phyloP scores from a whole-genome alignment of 306 rosid genomes.

The Vigna radiata region DNA sequence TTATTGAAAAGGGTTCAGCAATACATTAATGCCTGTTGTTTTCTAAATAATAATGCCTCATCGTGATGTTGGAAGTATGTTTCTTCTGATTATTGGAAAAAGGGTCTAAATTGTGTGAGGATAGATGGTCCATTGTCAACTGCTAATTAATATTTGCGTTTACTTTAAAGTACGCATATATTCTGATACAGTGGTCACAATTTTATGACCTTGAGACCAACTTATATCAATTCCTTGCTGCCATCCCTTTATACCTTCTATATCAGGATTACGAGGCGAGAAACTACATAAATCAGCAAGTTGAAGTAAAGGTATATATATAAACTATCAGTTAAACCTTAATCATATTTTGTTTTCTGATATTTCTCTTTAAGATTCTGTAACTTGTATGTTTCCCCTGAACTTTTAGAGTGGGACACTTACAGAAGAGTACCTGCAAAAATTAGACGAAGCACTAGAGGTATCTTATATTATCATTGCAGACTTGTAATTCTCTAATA shows the following conservation, averaged over 20 bases:
- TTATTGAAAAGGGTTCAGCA: slow-evolving; percentile 22
- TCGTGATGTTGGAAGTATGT: slow-evolving; percentile 11
- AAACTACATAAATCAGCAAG: slow-evolving; percentile 77
- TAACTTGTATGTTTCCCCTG: background rate
- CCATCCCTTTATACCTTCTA: slow-evolving; percentile 16
- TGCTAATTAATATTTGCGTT: slow-evolving; percentile 29
- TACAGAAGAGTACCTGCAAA: slow-evolving; percentile 73
- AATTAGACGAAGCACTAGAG: slow-evolving; percentile 85
- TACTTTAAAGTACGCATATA: slow-evolving; percentile 14
- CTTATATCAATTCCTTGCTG: slow-evolving; percentile 16
- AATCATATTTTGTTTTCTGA: slow-evolving; percentile 38
- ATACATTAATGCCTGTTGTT: background rate
- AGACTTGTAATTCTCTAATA: slow-evolving; percentile 1
- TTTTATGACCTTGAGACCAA: slow-evolving; percentile 17
- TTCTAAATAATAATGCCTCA: slow-evolving; percentile 5
- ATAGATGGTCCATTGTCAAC: slow-evolving; percentile 26
- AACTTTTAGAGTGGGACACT: slow-evolving; percentile 76
- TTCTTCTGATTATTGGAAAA: slow-evolving; percentile 16
- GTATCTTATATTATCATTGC: slow-evolving; percentile 49
- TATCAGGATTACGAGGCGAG: slow-evolving; percentile 87
- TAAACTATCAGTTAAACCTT: slow-evolving; percentile 34
- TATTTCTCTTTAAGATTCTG: slow-evolving; percentile 3
- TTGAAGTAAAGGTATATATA: slow-evolving; percentile 78
- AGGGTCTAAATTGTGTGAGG: background rate
- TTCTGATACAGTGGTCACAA: slow-evolving; percentile 8